Evolutionary conservation across 306 rosid species (phyloP), one percentile per base, ranked within the genome.

Genomic region (Fagus sylvatica): DNA sequence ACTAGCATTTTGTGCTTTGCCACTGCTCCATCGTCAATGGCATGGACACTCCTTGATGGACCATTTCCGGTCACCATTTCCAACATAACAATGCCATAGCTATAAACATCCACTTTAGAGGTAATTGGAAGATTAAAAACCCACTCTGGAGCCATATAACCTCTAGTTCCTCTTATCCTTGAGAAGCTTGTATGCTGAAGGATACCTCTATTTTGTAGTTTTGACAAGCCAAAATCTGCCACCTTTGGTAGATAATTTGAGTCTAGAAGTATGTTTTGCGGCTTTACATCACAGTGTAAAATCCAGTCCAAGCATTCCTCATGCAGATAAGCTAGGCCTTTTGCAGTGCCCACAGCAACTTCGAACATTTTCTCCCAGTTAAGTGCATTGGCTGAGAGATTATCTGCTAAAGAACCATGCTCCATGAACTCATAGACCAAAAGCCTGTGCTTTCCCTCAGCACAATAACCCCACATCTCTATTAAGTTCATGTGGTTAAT

Each of bases 261-360:
- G 70, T 83, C 79, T 49, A 85, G 56, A 11, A 85, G 78, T 69
- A 81, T 81, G 73, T 85, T 85, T 8, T 78, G 76, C 49, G 79
- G 84, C 86, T 82, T 85, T 0, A 78, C 82, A 60, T 85, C 88
- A 37, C 82, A 85, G 10, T 75, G 88, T 22, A 85, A 60, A 65
- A 81, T 72, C 86, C 88, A 85, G 68, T 85, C 88, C 49, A 75
- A 75, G 74, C 88, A 85, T 46, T 81, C 85, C 7, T 85, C 83
- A 13, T 81, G 84, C 48, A 89, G 32, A 73, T 89, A 89, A 10
- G 89, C 87, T 8, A 89, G 64, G 2, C 84, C 92, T 61, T 82
- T 80, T 2, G 90, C 85, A 4, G 71, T 86, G 33, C 92, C 90
- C 0, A 85, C 65, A 5, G 76, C 80, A 33, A 82, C 79, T 22